A percentile compares a stretch with the other conserved stretches of the same genome.
Conservation (phyloP, 129 eudicot species). For the Tagetes erecta region DNA sequence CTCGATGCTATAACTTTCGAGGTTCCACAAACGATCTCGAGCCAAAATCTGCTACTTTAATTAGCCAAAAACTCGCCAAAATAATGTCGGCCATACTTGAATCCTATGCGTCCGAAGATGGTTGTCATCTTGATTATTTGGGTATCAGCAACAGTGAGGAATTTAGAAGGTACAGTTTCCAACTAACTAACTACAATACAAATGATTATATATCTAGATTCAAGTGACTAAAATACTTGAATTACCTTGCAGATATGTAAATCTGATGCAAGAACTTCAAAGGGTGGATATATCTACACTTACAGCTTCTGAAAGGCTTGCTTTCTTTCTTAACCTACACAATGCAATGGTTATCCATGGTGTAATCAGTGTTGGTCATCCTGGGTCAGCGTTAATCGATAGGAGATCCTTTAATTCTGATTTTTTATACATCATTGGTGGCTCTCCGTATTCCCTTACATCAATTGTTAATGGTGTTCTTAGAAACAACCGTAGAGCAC, state of each 20-base stretch:
- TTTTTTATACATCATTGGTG: conserved; percentile 78
- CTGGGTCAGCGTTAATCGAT: conserved; percentile 65
- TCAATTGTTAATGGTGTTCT: conserved; percentile 79
- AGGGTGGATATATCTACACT: conserved; percentile 66
- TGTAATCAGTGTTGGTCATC: conserved; percentile 78
- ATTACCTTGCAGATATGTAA: conserved; percentile 59
- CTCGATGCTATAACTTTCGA: conserved; percentile 77
- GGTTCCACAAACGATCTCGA: conserved; percentile 72
- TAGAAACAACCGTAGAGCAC: conserved; percentile 80
- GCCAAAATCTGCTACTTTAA: conserved; percentile 59
- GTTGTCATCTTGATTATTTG: conserved; percentile 59
- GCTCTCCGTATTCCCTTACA: conserved; percentile 64
- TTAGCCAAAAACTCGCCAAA: conserved; percentile 63
- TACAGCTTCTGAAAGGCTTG: conserved; percentile 66
- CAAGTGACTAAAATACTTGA: neutral
- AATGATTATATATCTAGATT: neutral
- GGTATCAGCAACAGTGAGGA: conserved; percentile 96
- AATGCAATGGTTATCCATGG: conserved; percentile 93
- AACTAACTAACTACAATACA: neutral
- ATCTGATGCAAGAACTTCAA: conserved; percentile 77
- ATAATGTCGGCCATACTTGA: conserved; percentile 91
- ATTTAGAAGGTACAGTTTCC: conserved; percentile 65
- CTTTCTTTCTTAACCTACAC: conserved; percentile 81
- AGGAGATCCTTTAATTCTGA: conserved; percentile 72
- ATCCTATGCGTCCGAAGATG: conserved; percentile 82